Conservation (phyloP, 331 rosid genomes). For the Acacia concinna region DNA sequence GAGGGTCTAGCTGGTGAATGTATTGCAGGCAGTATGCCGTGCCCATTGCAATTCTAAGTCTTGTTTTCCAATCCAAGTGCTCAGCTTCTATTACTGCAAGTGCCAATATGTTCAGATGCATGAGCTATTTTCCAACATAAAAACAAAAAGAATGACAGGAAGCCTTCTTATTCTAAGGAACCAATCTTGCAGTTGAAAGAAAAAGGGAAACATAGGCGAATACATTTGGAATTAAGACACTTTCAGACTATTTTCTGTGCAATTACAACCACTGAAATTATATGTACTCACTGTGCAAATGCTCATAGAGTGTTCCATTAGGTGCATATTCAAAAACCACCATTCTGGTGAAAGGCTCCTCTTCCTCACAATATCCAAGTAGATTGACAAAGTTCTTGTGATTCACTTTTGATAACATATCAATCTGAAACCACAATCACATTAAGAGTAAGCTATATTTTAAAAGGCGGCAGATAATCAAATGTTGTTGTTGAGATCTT, state of each 20-base stretch:
- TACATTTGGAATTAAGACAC: conserved; percentile 6
- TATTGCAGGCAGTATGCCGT: conserved; percentile 80
- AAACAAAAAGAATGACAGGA: neutral
- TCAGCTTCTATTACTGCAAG: conserved; percentile 87
- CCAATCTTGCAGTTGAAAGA: conserved; percentile 9
- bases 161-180: neutral
- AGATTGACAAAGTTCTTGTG: conserved; percentile 96
- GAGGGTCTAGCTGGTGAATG: conserved; percentile 74
- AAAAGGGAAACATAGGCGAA: neutral
- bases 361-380: conserved; percentile 87
- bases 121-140: conserved; percentile 35
- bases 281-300: conserved; percentile 77
- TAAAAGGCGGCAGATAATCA: conserved; percentile 15
- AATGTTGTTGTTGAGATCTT: neutral
- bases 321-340: conserved; percentile 95
- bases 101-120: conserved; percentile 22
- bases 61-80: conserved; percentile 91
- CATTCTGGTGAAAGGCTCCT: conserved; percentile 90
- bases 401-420: conserved; percentile 74
- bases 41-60: conserved; percentile 82
- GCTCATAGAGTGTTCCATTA: conserved; percentile 91
- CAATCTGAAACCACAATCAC: conserved; percentile 57
- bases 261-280: neutral
- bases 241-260: neutral
- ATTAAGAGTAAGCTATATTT: conserved; percentile 29